phyloP scores from a whole-genome alignment of 2,329 filamentous ascomycete species.

The Stagonosporopsis rhizophila region DNA sequence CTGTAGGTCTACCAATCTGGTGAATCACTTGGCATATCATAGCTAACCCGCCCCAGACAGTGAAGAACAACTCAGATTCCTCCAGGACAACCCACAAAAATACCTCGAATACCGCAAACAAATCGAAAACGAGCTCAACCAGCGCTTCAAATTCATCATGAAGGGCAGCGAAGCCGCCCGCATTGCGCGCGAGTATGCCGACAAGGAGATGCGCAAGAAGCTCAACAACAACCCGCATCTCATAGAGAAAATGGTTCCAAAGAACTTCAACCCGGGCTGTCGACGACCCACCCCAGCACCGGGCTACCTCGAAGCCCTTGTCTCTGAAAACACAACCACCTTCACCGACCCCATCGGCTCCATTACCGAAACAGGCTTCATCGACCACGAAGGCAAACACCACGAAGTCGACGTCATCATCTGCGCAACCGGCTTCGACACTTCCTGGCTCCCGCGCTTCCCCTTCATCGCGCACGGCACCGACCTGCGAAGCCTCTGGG shows the following conservation, averaged over 20 bases:
- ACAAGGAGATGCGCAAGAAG: slow-evolving; percentile 51
- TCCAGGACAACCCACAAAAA: slow-evolving; percentile 52
- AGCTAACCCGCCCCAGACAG: slow-evolving; percentile 38
- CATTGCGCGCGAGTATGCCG: slow-evolving; percentile 51
- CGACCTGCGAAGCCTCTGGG: slow-evolving; percentile 50
- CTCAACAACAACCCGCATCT: slow-evolving; percentile 50
- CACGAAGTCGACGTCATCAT: slow-evolving; percentile 52
- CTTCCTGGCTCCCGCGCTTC: slow-evolving; percentile 36
- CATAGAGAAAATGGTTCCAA: slow-evolving; percentile 55
- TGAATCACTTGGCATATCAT: not conserved
- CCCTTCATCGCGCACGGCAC: slow-evolving; percentile 36
- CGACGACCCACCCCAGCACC: slow-evolving; percentile 34
- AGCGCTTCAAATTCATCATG: slow-evolving; percentile 61
- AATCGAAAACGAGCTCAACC: slow-evolving; percentile 60
- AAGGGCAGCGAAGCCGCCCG: slow-evolving; percentile 57
- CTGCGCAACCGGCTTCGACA: slow-evolving; percentile 54
- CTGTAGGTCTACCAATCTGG: slow-evolving; percentile 37
- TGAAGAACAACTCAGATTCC: slow-evolving; percentile 49
- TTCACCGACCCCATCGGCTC: slow-evolving; percentile 28
- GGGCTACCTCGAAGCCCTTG: slow-evolving; percentile 33
- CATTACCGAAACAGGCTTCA: slow-evolving; percentile 32
- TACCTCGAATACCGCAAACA: slow-evolving; percentile 58
- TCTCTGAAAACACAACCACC: slow-evolving; percentile 26
- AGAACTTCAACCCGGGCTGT: slow-evolving; percentile 43
- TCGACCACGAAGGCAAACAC: slow-evolving; percentile 24